Evolutionary conservation across 768 basidiomycete species (phyloP), one percentile per base, ranked within the genome.

Genomic region (Mycena alexandri): DNA sequence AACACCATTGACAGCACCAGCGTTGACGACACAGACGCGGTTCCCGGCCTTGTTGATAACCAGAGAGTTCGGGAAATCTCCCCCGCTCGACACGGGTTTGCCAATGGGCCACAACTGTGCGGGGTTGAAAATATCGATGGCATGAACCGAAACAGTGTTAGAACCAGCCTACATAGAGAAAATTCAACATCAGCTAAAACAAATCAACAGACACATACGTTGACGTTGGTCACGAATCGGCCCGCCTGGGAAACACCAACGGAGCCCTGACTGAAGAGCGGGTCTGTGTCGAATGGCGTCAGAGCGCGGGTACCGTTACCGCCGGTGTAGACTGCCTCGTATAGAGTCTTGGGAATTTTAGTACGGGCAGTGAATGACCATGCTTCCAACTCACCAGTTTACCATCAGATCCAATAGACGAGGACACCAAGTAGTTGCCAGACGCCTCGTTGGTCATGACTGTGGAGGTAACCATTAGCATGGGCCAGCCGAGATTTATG

Each of bases 381-480:
- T 13, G 14, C 53, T 14, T 6, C 0, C 14, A 60, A 51, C 78
- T 42, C 50, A 79, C 78, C 57, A 78, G 42, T 24, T 69, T 78
- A 7, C 79, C 80, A 65, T 80, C 77, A 3, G 64, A 29, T 21
- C 67, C 74, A 54, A 81, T 76, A 36, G 70, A 70, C 16, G n/a
- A n/a, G n/a, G n/a, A n/a, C n/a, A n/a, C n/a, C n/a, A n/a, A n/a
- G n/a, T n/a, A n/a, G n/a, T n/a, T 75, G 74, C 7, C 78, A 19
- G 69, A 55, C 16, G 78, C 75, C 57, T 80, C 78, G 72, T 82
- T 82, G 14, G 80, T 80, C 47, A 81, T 76, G 67, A 81, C 81
- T 82, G 67, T 25, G n/a, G 1, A 16, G 19, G 14, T 14, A 16
- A 16, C 2, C 9, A 19, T n/a, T 3, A 17, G 17, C 2, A 25